Conservation (phyloP, 2,329 filamentous ascomycete genomes). For the Helicocarpus griseus region DNA sequence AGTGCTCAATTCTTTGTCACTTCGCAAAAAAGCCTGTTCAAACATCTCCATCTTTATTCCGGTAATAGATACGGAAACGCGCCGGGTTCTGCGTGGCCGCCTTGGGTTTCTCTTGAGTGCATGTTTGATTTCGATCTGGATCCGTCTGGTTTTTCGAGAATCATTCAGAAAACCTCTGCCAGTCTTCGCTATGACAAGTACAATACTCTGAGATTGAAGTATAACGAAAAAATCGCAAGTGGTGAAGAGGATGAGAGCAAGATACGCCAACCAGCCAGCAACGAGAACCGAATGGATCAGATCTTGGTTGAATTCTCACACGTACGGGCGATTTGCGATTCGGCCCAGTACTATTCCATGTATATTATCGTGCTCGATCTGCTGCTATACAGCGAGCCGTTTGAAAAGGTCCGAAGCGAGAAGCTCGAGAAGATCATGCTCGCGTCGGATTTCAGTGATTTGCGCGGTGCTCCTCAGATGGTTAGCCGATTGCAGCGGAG, state of each 20-base stretch:
- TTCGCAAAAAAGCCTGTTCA: slow-evolving; percentile 81
- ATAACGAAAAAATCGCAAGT: slow-evolving; percentile 81
- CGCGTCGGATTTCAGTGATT: slow-evolving; percentile 94
- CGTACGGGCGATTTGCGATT: slow-evolving; percentile 90
- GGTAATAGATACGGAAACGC: slow-evolving; percentile 86
- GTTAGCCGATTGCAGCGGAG: slow-evolving; percentile 84
- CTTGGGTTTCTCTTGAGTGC: slow-evolving; percentile 96
- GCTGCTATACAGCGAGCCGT: slow-evolving; percentile 87
- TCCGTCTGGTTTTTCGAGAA: slow-evolving; percentile 94
- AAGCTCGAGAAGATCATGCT: slow-evolving; percentile 97
- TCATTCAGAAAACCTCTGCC: slow-evolving; percentile 93
- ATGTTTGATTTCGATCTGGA: slow-evolving; percentile 95
- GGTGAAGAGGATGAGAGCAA: slow-evolving; percentile 35
- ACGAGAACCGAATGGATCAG: slow-evolving; percentile 73
- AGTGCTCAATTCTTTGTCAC: slow-evolving; percentile 97
- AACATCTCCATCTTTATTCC: slow-evolving; percentile 84
- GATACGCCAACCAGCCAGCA: slow-evolving; percentile 42
- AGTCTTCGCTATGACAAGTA: slow-evolving; percentile 95
- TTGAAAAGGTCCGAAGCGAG: slow-evolving; percentile 95
- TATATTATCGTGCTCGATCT: slow-evolving; percentile 97
- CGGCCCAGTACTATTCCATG: slow-evolving; percentile 91
- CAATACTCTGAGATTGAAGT: slow-evolving; percentile 93
- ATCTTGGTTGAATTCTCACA: slow-evolving; percentile 96
- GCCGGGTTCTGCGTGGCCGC: slow-evolving; percentile 81
- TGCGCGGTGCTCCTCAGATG: slow-evolving; percentile 87